phyloP scores from a whole-genome alignment of 257 asterid species.

The Solanum etuberosum region DNA sequence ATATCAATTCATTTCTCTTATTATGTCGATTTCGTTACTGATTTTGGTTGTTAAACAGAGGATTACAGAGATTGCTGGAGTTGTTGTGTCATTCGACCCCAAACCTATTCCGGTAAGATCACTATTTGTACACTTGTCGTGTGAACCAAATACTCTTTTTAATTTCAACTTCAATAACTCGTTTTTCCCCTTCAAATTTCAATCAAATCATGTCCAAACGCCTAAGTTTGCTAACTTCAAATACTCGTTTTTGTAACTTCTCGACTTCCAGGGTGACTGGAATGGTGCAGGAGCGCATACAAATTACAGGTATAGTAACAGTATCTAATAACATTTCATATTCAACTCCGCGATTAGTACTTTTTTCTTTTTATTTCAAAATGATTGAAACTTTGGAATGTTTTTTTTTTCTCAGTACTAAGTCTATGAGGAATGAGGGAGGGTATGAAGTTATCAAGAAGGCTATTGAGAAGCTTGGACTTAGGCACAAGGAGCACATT shows the following conservation, averaged over 20 bases:
- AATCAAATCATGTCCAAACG: background rate
- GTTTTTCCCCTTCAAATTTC: background rate
- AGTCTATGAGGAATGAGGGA: background rate
- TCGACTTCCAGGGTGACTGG: conserved; percentile 73
- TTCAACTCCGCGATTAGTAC: background rate
- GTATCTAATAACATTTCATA: background rate
- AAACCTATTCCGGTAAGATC: conserved; percentile 63
- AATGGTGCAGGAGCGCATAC: conserved; percentile 99
- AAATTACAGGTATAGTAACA: conserved; percentile 54
- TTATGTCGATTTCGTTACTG: too few species aligned
- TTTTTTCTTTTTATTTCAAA: background rate
- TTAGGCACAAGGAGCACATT: background rate
- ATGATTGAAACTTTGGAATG: background rate
- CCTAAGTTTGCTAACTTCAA: background rate
- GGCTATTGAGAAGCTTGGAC: background rate
- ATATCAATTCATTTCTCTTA: background rate
- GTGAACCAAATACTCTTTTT: background rate
- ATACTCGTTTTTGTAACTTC: background rate
- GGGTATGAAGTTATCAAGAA: background rate
- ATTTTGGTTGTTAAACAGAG: conserved; percentile 38
- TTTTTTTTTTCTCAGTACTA: background rate
- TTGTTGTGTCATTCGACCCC: conserved; percentile 77
- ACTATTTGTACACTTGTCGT: background rate
- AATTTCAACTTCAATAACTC: background rate
- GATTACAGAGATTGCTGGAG: conserved; percentile 91